phyloP scores from a whole-genome alignment of 257 asterid genomes.

The Solanum tarapatanum region DNA sequence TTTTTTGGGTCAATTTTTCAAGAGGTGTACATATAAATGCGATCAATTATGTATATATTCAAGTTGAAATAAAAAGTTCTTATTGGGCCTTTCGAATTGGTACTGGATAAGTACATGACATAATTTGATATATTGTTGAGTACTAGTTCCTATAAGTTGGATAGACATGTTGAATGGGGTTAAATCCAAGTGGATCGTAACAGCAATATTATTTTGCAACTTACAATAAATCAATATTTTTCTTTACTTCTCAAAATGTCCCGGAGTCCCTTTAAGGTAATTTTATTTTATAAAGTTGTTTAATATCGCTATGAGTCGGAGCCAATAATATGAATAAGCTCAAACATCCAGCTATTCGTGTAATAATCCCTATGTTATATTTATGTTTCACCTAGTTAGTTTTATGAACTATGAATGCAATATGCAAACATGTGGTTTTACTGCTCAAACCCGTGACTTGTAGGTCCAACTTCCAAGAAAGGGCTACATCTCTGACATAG shows the following conservation, averaged over 20 bases:
- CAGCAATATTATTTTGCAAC: not conserved
- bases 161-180: not conserved
- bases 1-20: not conserved
- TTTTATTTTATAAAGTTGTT: not conserved
- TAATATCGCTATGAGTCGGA: not conserved
- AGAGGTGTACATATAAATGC: not conserved
- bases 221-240: not conserved
- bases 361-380: not conserved
- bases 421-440: not conserved
- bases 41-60: not conserved
- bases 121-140: not conserved
- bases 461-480: not conserved
- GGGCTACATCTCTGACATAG: not conserved
- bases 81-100: not conserved
- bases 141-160: not conserved
- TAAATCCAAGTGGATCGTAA: not conserved
- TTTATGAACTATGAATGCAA: not conserved
- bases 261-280: not conserved
- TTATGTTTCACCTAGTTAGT: not conserved
- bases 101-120: not conserved
- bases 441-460: not conserved
- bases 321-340: not conserved
- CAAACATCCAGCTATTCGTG: not conserved
- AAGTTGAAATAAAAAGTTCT: not conserved
- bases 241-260: not conserved